Evolutionary conservation across 305 asterid genomes (phyloP).

Genomic region (Fraxinus platypoda): DNA sequence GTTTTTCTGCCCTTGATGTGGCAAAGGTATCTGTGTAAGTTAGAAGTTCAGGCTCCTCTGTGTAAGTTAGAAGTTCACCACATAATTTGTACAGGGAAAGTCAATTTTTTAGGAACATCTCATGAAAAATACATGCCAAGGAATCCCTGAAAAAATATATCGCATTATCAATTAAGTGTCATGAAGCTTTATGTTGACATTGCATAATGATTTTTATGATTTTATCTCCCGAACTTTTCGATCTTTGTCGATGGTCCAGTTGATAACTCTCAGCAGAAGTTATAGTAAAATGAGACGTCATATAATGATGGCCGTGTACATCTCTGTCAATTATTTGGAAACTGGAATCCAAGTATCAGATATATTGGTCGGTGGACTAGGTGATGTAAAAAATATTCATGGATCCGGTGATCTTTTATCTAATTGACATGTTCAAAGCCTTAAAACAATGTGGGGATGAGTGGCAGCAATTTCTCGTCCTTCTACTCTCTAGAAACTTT

Average conservation of each 20-base stretch:
- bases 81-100: background rate
- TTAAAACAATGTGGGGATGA: background rate
- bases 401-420: background rate
- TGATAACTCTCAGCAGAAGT: background rate
- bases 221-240: background rate
- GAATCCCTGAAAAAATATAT: background rate
- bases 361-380: background rate
- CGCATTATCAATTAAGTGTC: background rate
- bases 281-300: background rate
- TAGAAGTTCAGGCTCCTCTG: background rate
- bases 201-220: background rate
- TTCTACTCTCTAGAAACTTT: background rate
- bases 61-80: background rate
- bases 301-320: background rate
- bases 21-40: background rate
- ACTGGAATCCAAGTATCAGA: background rate
- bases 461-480: background rate
- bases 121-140: background rate
- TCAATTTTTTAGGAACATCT: background rate
- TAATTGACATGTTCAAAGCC: background rate
- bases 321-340: background rate
- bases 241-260: background rate
- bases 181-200: background rate
- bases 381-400: background rate
- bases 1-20: background rate